A percentile compares a stretch with the other conserved stretches of the same genome.
Evolutionary conservation across 305 asterid species (phyloP).

Genomic region (Solanum hybrid): DNA sequence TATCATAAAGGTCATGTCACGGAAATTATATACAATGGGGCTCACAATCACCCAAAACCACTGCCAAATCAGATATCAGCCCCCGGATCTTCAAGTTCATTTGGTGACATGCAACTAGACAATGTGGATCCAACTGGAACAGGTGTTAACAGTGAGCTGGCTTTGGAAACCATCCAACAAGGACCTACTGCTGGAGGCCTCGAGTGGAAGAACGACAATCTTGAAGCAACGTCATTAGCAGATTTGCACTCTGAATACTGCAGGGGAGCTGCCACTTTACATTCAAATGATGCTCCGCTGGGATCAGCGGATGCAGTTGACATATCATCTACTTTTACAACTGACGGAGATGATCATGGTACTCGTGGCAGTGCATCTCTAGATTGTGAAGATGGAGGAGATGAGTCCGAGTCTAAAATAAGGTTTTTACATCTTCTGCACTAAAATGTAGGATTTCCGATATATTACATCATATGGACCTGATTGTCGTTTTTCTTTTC

Average conservation of each 20-base stretch:
- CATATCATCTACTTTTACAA: conserved; percentile 51
- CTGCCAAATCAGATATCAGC: conserved; percentile 15
- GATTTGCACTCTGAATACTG: conserved; percentile 30
- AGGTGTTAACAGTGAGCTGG: conserved; percentile 3
- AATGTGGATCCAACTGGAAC: conserved; percentile 14
- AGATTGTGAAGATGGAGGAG: conserved; percentile 66
- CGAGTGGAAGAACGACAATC: conserved; percentile 38
- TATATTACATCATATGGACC: background rate
- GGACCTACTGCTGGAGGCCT: conserved; percentile 20
- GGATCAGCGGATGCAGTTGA: conserved; percentile 50
- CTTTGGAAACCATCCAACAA: conserved; percentile 36
- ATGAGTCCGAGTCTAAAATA: conserved; percentile 76
- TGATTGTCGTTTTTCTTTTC: background rate
- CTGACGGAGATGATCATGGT: conserved; percentile 56
- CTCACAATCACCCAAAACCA: conserved; percentile 35
- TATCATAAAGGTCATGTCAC: conserved; percentile 52
- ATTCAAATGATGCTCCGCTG: conserved; percentile 24
- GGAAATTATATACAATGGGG: conserved; percentile 50
- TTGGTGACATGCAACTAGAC: conserved; percentile 17
- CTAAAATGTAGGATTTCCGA: background rate
- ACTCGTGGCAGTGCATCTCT: conserved; percentile 65
- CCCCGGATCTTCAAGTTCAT: conserved; percentile 18
- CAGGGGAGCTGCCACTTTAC: conserved; percentile 25
- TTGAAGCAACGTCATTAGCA: conserved; percentile 34
- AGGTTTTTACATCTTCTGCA: conserved; percentile 33